A percentile compares a stretch with the other conserved stretches of the same genome.
Conservation (phyloP, 129 eudicot genomes). For the Arctium minus region DNA sequence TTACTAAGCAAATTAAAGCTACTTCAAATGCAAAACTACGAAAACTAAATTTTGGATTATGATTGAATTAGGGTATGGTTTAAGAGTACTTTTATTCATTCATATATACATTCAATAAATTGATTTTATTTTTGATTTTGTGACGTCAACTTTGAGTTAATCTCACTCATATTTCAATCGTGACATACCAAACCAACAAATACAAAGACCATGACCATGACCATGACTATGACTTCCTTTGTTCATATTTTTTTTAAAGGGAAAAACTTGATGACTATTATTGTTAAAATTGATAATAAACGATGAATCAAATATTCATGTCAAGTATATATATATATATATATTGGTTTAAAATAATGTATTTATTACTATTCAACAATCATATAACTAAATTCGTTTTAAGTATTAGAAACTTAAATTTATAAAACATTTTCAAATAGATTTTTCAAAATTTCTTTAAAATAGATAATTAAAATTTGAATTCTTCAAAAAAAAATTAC, state of each 20-base stretch:
- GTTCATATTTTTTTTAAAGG: background rate
- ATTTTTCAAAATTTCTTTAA: background rate
- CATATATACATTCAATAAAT: constrained; percentile 1
- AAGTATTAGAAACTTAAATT: background rate
- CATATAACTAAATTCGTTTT: background rate
- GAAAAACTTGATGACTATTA: background rate
- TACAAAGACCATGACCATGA: constrained; percentile 19
- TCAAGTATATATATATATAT: no score
- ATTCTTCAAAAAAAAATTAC: no score
- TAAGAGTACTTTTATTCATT: constrained; percentile 16
- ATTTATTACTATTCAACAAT: background rate
- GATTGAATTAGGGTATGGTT: constrained; percentile 22
- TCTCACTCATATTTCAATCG: constrained; percentile 23
- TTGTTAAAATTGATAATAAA: background rate
- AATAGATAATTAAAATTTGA: no score
- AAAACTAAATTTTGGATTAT: constrained; percentile 26
- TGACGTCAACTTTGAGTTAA: constrained; percentile 41
- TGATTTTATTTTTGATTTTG: background rate
- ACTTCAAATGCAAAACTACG: constrained; percentile 28
- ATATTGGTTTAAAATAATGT: background rate
- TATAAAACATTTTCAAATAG: no score
- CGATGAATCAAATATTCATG: background rate
- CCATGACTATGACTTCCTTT: background rate
- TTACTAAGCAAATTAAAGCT: constrained; percentile 50
- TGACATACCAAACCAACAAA: constrained; percentile 26